Base-by-base conservation (phyloP, 768 basidiomycete species). In the Kwoniella europaea region DNA sequence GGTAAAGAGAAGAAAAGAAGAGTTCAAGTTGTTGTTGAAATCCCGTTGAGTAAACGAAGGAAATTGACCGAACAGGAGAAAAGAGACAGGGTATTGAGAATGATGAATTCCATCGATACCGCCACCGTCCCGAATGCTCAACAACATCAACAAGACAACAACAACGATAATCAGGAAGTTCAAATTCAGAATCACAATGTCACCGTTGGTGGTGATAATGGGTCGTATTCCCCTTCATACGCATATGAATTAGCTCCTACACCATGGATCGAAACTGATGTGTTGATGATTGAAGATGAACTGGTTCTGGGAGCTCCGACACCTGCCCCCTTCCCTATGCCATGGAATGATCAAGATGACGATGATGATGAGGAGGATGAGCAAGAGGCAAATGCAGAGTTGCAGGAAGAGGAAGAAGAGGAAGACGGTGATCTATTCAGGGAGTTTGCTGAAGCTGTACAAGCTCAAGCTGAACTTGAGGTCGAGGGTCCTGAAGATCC, bases 11-110 rank as follows among this genome's bases (percentile, higher is more conserved):
- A 63, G 43, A 54, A 41, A 20, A 35, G 42, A 35, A 60, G 67
- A 29, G 59, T 60, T n/a, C 43, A 68, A 43, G 24, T 65, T 7
- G 67, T 68, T 15, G 71, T 72, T 20, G 67, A 64, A 46, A 59
- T 72, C 10, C 71, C 66, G 6, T n/a, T 55, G 44, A 68, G 56
- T 46, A 64, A 53, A 43, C 52, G 61, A 44, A 50, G 64, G 18
- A 71, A 57, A 53, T 27, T 63, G 55, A 43, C 57, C 4, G 50
- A 66, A 42, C 24, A 56, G 53, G 65, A 58, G 18, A 58, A 59
- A 29, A 46, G 65, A 50, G 58, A 58, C 16, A 35, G 44, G 57
- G 16, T 55, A 22, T 41, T 55, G 12, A 16, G 56, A 46, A 12
- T 66, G 42, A 55, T 58, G 42, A 42, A 56, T 22, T 18, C 52